Base-by-base conservation (phyloP, 306 rosid genomes). In the Herpetospermum pedunculosum region DNA sequence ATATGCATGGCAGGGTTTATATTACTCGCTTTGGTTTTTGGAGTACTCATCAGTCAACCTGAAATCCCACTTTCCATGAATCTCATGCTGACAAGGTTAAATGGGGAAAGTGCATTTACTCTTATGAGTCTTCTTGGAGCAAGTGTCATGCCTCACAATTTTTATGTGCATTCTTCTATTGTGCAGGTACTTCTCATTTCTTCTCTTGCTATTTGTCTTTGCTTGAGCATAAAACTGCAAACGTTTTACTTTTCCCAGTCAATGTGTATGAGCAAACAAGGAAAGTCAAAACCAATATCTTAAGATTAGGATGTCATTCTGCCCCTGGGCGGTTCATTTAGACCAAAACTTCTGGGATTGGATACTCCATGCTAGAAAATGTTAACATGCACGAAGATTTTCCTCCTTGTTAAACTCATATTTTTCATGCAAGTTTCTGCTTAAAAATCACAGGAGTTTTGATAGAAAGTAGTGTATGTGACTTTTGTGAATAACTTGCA, bases 81-180 rank as follows among this genome's bases (percentile, higher is more conserved):
- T 85, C 91, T 90, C 78, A 76, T 81, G 76, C 77, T 78, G 73
- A 78, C 87, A 81, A 91, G 80, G 83, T 69, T 89, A 70, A 87
- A 83, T 50, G 99, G 99, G 79, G 97, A 95, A 84, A 91, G 90
- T 81, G 88, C 90, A 21, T 95, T 89, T 79, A 79, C 90, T 70
- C 83, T 95, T 47, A 95, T 95, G 97, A 87, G 96, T 83, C 95
- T 95, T 82, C 89, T 95, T 70, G 99, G 99, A 82, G 96, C 99
- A 76, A 89, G 84, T 76, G 82, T 95, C 75, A 88, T 91, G 85
- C 99, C 99, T 81, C 99, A 95, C 82, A 91, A 89, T 81, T 83
- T 95, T 72, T 91, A 91, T 85, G 90, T 95, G 76, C 92, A 95
- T 85, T 95, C 99, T 52, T 88, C 92, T 62, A 75, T 95, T 80